A percentile compares a stretch with the other conserved stretches of the same genome.
phyloP scores from a whole-genome alignment of 2,329 filamentous ascomycete genomes.

The Cryoendolithus antarcticus region DNA sequence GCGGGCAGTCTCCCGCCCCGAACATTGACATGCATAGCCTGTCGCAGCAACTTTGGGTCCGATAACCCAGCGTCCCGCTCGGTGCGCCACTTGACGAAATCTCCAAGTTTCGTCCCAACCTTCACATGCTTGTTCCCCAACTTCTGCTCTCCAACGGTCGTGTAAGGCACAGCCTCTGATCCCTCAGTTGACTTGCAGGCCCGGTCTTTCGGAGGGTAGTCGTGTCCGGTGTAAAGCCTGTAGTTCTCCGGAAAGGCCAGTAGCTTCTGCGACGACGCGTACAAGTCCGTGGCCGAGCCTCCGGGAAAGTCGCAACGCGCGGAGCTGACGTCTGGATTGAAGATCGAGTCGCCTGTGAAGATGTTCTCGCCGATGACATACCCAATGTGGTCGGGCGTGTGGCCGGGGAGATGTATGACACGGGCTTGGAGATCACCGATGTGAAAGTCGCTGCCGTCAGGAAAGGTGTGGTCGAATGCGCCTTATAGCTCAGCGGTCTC shows the following conservation, averaged over 20 bases:
- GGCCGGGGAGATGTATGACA: slow-evolving; percentile 46
- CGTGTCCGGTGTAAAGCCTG: slow-evolving; percentile 26
- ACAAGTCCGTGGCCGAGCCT: slow-evolving; percentile 20
- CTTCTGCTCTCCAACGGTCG: slow-evolving; percentile 25
- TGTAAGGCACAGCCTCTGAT: slow-evolving; percentile 14
- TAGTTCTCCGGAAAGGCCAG: slow-evolving; percentile 17
- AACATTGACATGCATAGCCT: slow-evolving; percentile 29
- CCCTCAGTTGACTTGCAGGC: slow-evolving; percentile 6
- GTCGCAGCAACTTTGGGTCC: slow-evolving; percentile 25
- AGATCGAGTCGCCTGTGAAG: slow-evolving; percentile 25
- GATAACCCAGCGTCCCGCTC: slow-evolving; percentile 20
- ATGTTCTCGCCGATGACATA: slow-evolving; percentile 42
- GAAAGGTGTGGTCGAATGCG: slow-evolving; percentile 42
- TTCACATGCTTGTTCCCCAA: slow-evolving; percentile 25
- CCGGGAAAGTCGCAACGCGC: slow-evolving; percentile 26
- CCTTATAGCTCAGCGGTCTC: slow-evolving; percentile 28
- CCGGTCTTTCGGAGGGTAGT: slow-evolving; percentile 19
- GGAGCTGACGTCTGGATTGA: slow-evolving; percentile 23
- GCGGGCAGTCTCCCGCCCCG: slow-evolving; percentile 26
- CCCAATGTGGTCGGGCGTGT: slow-evolving; percentile 49
- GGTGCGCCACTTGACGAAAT: slow-evolving; percentile 23
- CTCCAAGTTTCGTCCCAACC: slow-evolving; percentile 14
- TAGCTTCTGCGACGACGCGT: slow-evolving; percentile 17
- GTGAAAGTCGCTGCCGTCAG: slow-evolving; percentile 41
- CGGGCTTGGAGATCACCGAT: slow-evolving; percentile 36